Evolutionary conservation across 345 rosid genomes (phyloP).

Genomic region (Trapa incisa): DNA sequence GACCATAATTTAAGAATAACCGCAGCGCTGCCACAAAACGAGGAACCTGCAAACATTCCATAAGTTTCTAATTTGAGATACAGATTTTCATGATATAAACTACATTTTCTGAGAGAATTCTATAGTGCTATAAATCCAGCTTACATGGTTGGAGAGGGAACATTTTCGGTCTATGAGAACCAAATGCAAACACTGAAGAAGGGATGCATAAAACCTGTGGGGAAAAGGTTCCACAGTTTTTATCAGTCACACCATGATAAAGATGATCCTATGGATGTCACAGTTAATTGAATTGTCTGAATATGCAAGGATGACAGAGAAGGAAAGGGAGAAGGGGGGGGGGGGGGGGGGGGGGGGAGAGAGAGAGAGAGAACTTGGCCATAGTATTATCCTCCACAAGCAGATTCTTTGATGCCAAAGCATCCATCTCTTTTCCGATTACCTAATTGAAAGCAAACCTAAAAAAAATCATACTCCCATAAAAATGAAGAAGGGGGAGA

Average conservation of each 20-base stretch:
- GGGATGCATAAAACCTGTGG: conserved; percentile 66
- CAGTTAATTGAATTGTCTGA: neutral
- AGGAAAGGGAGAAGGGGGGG: neutral
- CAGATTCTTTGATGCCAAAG: conserved; percentile 42
- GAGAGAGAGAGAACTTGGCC: conserved; percentile 40
- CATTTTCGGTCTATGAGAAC: conserved; percentile 56
- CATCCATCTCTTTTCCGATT: conserved; percentile 71
- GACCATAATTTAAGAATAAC: conserved; percentile 68
- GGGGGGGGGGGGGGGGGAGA: neutral
- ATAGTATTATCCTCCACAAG: conserved; percentile 45
- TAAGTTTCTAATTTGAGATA: conserved; percentile 1
- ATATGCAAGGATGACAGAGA: neutral
- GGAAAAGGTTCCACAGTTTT: conserved; percentile 1
- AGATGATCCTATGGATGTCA: neutral
- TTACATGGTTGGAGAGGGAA: conserved; percentile 68
- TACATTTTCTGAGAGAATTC: neutral
- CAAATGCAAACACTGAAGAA: conserved; percentile 67
- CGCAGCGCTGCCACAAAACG: conserved; percentile 64
- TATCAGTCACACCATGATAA: neutral
- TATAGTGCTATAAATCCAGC: conserved; percentile 17
- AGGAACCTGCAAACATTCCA: conserved; percentile 44
- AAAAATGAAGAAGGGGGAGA: no score
- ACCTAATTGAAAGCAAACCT: conserved; percentile 27
- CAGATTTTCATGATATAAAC: neutral
- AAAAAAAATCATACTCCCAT: neutral